Percentiles rank a stretch among this genome's conserved stretches.
Conservation (phyloP, 768 basidiomycete genomes). For the Boletus edulis region DNA sequence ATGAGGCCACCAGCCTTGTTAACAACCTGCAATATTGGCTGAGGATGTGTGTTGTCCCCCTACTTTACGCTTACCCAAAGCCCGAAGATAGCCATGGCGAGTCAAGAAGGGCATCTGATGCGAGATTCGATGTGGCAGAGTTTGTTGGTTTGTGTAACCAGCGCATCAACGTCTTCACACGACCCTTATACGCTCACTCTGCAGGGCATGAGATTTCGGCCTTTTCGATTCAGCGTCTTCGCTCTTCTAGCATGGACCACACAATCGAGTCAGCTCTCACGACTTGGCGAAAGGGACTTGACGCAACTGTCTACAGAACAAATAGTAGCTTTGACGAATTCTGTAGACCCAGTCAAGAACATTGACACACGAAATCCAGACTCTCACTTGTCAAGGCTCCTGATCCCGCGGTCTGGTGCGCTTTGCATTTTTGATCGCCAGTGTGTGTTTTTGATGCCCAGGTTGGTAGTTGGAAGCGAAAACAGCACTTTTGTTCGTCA, state of each 20-base stretch:
- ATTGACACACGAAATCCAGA: slow-evolving; percentile 62
- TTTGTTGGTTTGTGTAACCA: background rate
- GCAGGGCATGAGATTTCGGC: slow-evolving; percentile 15
- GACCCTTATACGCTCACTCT: background rate
- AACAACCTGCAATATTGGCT: slow-evolving; percentile 61
- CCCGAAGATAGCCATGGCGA: slow-evolving; percentile 72
- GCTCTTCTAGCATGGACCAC: slow-evolving; percentile 20
- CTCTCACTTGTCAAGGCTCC: slow-evolving; percentile 77
- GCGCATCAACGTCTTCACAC: slow-evolving; percentile 11
- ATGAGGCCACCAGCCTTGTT: slow-evolving; percentile 98
- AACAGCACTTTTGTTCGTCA: slow-evolving; percentile 82
- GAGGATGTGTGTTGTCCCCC: background rate
- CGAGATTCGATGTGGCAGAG: background rate
- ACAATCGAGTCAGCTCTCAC: slow-evolving; percentile 29
- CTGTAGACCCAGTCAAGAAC: slow-evolving; percentile 64
- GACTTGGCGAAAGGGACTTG: slow-evolving; percentile 37
- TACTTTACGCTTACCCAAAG: slow-evolving; percentile 63
- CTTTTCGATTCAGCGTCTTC: slow-evolving; percentile 10
- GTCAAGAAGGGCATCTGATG: slow-evolving; percentile 1
- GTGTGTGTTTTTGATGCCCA: background rate
- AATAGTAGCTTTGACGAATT: slow-evolving; percentile 47
- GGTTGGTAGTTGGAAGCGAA: slow-evolving; percentile 55
- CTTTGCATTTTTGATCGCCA: slow-evolving; percentile 14
- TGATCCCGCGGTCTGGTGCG: slow-evolving; percentile 83
- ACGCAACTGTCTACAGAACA: slow-evolving; percentile 47